These are phyloP conservation scores for Penicillium ucsense DNA, from an alignment of 495 filamentous ascomycete genomes.

Conservation along the genomic window DNA sequence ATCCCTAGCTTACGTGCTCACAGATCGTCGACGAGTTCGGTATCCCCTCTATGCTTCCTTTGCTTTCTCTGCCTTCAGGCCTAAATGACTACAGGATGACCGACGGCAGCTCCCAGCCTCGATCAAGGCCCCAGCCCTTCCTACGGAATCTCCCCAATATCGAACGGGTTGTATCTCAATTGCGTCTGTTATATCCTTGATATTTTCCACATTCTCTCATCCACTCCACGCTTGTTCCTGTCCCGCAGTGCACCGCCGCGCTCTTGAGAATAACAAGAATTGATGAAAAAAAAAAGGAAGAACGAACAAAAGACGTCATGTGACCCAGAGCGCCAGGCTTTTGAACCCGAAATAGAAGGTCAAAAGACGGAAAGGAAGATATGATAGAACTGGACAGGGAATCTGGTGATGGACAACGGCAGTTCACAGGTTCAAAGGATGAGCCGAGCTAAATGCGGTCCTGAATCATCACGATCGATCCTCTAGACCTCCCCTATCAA, in stretches of 20 bases:
- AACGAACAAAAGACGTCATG: conserved; percentile 1
- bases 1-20: too few relatives aligned
- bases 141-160: not conserved
- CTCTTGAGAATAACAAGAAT: not conserved
- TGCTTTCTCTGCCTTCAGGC: too few relatives aligned
- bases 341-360: conserved; percentile 18
- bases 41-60: too few relatives aligned
- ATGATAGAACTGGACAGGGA: not conserved
- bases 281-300: not conserved
- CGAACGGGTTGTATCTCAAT: not conserved
- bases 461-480: not conserved
- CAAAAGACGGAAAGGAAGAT: not conserved
- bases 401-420: not conserved
- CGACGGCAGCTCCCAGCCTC: not conserved
- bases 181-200: not conserved
- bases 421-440: not conserved
- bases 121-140: not conserved
- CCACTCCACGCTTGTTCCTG: conserved; percentile 11
- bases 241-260: conserved; percentile 16
- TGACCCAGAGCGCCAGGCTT: conserved; percentile 35
- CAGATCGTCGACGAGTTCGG: too few relatives aligned
- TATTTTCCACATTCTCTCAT: not conserved
- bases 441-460: too few relatives aligned
- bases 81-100: not conserved
- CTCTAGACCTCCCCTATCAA: not conserved